Evolutionary conservation across 805 yeast genomes (phyloP), one percentile per base, ranked within the genome.

Genomic region (Jamesozyma piceae): DNA sequence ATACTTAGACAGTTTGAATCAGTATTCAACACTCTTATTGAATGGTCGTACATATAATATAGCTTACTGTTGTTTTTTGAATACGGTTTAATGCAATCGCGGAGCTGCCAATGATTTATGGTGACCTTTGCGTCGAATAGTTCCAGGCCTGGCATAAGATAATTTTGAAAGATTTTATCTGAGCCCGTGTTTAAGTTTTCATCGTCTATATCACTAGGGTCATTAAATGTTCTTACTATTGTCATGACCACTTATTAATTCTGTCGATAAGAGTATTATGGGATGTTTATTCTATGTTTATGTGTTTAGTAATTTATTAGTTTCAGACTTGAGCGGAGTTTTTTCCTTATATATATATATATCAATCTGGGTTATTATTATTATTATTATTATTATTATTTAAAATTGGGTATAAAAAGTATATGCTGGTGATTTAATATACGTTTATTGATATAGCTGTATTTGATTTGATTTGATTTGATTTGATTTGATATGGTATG

Each of bases 61-160:
- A 83, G 65, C 35, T 68, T 68, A 46, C 72, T 56, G 47, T 69
- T 60, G 43, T 58, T 44, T 38, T 53, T 47, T 43, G 80, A 58
- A 15, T 69, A 64, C 14, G 74, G 72, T 49, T 78, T 74, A 5
- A 87, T 66, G 53, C 87, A 69, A 55, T 87, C 90, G 30, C 94
- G 69, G 27, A 87, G 67, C 60, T 86, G 95, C 95, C 95, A 87
- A 65, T 86, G 81, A 21, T 60, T 58, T 20, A 61, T 62, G 2
- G 64, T 50, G 14, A 63, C 58, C 43, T 61, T 52, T 5, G 59
- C 55, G 43, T 52, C 61, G 37, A 52, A 63, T 19, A 62, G 41
- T 41, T 56, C 60, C 37, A 59, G 44, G 17, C 57, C 54, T 1
- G 64, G 62, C 59, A 58, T 53, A 51, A 61, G 42, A 45, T 58